Conservation (phyloP, 2,329 filamentous ascomycete genomes). For the Berkeleyomyces rouxiae region DNA sequence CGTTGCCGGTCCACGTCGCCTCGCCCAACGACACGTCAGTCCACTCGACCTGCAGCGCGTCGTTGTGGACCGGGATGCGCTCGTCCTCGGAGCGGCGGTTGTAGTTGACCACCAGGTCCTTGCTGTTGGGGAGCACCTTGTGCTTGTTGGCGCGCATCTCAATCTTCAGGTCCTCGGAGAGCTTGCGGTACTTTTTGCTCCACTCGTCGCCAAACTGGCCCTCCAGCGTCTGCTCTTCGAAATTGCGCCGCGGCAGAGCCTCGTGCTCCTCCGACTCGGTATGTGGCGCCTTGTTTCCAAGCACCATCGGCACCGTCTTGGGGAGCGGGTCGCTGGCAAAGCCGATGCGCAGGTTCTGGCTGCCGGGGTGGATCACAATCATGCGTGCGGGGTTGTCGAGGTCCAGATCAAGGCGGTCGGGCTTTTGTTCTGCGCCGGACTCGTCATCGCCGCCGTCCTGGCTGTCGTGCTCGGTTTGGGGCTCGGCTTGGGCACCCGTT, state of each 20-base stretch:
- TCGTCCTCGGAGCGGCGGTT: conserved; percentile 75
- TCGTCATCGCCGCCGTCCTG: conserved; percentile 24
- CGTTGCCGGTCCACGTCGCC: conserved; percentile 34
- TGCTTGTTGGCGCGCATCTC: conserved; percentile 90
- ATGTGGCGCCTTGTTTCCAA: conserved; percentile 60
- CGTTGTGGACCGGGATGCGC: conserved; percentile 83
- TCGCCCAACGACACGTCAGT: conserved; percentile 41
- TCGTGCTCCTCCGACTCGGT: conserved; percentile 74
- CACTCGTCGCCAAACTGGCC: conserved; percentile 78
- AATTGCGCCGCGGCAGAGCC: conserved; percentile 56
- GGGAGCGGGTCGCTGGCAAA: conserved; percentile 91
- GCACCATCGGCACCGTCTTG: conserved; percentile 83
- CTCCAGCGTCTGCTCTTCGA: conserved; percentile 46
- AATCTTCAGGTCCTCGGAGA: conserved; percentile 73
- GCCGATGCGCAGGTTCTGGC: conserved; percentile 86
- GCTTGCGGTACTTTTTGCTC: conserved; percentile 57
- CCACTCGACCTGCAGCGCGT: conserved; percentile 87
- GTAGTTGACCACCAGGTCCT: conserved; percentile 87
- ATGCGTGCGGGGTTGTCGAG: conserved; percentile 69
- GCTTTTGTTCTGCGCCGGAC: conserved; percentile 36
- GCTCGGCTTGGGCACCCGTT: not conserved
- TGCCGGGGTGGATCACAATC: conserved; percentile 88
- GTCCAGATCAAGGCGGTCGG: conserved; percentile 36
- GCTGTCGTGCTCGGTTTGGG: not conserved
- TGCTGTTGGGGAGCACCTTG: conserved; percentile 90